Conservation (phyloP, 768 basidiomycete genomes). For the Psilocybe cyanescens region DNA sequence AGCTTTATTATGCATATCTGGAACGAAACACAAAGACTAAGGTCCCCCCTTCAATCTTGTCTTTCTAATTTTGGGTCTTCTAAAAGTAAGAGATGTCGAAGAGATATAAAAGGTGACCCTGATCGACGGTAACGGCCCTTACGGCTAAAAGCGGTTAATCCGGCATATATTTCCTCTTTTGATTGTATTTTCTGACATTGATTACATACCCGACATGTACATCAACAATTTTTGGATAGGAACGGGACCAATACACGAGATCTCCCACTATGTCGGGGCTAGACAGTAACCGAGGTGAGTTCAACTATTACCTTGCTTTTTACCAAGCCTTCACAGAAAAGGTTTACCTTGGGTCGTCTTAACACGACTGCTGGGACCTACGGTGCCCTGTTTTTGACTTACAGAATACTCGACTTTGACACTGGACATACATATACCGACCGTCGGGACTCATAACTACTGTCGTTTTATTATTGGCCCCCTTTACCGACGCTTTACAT, state of each 20-base stretch:
- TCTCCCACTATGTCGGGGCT: background rate
- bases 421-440: background rate
- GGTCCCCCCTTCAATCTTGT: too few relatives aligned
- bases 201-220: background rate
- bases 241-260: background rate
- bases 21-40: too few relatives aligned
- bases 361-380: background rate
- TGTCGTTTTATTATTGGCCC: background rate
- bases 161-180: too few relatives aligned
- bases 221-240: background rate
- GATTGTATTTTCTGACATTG: background rate
- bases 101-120: background rate
- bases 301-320: background rate
- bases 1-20: background rate
- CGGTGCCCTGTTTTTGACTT: background rate
- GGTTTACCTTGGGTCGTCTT: background rate
- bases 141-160: too few relatives aligned
- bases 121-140: background rate
- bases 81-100: too few relatives aligned
- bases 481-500: too few relatives aligned
- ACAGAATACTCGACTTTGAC: background rate
- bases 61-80: too few relatives aligned
- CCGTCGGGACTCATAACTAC: background rate
- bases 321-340: background rate
- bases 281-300: background rate